These are phyloP conservation scores for Botrytis sinoallii DNA, from an alignment of 2,329 filamentous ascomycete genomes.

Conservation along the genomic window DNA sequence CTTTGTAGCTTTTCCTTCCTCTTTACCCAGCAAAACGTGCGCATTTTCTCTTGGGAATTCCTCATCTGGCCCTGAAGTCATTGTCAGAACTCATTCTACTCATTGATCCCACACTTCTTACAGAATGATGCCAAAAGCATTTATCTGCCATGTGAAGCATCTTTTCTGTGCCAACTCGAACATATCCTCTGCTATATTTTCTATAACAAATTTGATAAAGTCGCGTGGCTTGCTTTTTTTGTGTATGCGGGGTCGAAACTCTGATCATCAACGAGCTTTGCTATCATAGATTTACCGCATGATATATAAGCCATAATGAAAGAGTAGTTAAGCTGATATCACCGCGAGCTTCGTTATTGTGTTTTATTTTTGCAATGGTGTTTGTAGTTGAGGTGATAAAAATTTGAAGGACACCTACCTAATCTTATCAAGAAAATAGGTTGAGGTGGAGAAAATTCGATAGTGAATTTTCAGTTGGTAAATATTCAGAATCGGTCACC, in stretches of 20 bases:
- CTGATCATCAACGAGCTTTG: background rate
- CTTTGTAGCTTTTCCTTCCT: background rate
- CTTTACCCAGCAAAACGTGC: background rate
- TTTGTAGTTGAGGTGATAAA: background rate
- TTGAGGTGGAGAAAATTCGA: background rate
- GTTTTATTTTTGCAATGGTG: background rate
- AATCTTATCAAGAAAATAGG: background rate
- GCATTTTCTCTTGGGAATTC: background rate
- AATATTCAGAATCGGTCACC: background rate
- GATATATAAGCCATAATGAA: conserved; percentile 5
- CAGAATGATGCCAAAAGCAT: conserved; percentile 10
- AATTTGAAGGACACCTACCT: background rate
- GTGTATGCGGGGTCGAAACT: background rate
- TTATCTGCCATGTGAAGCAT: background rate
- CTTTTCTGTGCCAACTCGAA: background rate
- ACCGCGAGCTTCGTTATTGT: background rate
- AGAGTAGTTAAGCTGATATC: background rate
- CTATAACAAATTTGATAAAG: background rate
- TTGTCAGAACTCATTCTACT: background rate
- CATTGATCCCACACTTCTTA: background rate
- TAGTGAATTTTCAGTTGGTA: background rate
- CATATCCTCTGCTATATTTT: conserved; percentile 4
- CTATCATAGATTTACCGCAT: background rate
- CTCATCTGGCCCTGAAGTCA: background rate
- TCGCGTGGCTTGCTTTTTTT: background rate